Evolutionary conservation across 192 early-diverging fungal genomes (phyloP), one percentile per base, ranked within the genome.

Genomic region (Umbelopsis sp.): DNA sequence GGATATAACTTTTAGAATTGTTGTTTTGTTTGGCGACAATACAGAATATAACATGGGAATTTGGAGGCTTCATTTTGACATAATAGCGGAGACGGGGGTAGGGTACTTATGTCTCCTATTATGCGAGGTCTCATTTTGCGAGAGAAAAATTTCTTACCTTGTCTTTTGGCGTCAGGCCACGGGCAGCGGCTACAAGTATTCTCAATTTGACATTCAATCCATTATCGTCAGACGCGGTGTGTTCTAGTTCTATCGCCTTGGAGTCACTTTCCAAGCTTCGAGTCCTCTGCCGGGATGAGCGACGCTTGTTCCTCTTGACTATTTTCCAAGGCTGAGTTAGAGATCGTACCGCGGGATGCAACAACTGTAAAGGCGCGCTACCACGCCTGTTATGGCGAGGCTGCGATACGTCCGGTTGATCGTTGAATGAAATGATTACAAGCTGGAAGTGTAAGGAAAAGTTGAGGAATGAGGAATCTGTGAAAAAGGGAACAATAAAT

Each of bases 321-420:
- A 32, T 62, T 16, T 20, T 29, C 56, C 56, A 62, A 34, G 56
- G 56, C 31, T 62, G 56, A 62, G 56, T 62, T 62, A 62, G 26
- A 62, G 56, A 62, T 32, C 56, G 56, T 31, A 62, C 34, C 14
- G 56, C 56, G 56, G 56, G 56, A 62, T 62, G 56, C 24, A 62
- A 31, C 56, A 62, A 34, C 0, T 62, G 56, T 12, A 62, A 16
- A 11, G 56, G 56, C 3, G 29, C 31, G 31, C 56, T 62, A 5
- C 26, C 29, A 34, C 56, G 56, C 56, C 56, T 10, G n/a, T 17
- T 17, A 31, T 62, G 56, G 26, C 56, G 26, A 29, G 56, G 56
- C 3, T 1, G 29, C 20, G 56, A 2, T 20, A 12, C 31, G 31
- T 34, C 29, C 0, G 52, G 12, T 7, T 3, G 11, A 24, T 54